phyloP scores from a whole-genome alignment of 345 rosid species.

The Eucalyptus coolabah region DNA sequence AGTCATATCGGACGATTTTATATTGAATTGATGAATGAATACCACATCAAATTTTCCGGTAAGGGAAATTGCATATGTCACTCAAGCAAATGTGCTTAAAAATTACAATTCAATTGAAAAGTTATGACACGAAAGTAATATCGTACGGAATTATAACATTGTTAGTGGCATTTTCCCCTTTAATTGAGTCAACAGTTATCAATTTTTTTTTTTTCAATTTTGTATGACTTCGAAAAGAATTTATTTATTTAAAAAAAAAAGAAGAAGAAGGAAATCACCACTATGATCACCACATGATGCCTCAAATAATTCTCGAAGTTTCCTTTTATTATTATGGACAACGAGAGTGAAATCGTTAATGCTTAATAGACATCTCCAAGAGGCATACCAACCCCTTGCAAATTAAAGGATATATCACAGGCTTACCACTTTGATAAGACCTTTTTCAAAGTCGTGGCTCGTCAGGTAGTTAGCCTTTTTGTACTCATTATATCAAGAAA shows the following conservation, averaged over 20 bases:
- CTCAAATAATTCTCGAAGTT: not conserved
- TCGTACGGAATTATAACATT: not conserved
- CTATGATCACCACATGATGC: not conserved
- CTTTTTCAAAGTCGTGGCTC: not conserved
- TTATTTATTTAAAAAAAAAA: not conserved
- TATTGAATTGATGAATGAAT: not conserved
- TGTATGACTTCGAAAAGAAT: not conserved
- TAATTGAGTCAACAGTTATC: not conserved
- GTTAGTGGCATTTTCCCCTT: not conserved
- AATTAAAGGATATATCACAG: not conserved
- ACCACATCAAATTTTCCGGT: not conserved
- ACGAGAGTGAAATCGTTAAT: not conserved
- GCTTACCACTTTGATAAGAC: not conserved
- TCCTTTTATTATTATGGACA: not conserved
- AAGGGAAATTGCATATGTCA: not conserved
- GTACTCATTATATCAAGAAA: not conserved
- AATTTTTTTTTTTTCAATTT: not conserved
- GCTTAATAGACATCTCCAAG: not conserved
- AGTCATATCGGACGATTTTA: not conserved
- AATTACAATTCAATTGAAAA: not conserved
- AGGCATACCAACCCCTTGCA: not conserved
- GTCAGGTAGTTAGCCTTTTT: not conserved
- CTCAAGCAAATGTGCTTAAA: not conserved
- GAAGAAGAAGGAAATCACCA: not conserved
- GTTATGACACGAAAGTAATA: not conserved